Evolutionary conservation across 306 rosid genomes (phyloP), one percentile per base, ranked within the genome.

Genomic region (Inga oerstediana): DNA sequence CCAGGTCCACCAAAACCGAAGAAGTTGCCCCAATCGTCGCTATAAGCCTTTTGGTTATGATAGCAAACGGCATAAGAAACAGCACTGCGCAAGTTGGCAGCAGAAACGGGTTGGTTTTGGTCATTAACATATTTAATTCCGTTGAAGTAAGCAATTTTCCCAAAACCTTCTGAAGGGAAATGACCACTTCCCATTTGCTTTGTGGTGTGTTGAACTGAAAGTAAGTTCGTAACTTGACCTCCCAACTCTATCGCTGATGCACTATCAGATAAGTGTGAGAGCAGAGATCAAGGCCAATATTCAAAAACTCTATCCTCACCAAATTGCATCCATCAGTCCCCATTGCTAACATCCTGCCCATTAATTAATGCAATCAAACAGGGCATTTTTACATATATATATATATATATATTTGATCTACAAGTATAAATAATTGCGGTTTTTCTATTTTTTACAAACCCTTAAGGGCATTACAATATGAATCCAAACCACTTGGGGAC

Each of bases 151-250:
- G 75, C 46, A 16, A 79, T 80, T n/a, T 73, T 83, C 19, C 71
- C 80, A 39, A 45, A 73, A 34, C 86, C 83, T 72, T 83, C 80
- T n/a, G 10, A 46, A 20, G 86, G 59, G 52, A 78, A 83, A 78
- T 78, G 86, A 2, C 86, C 83, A 65, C 86, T 83, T 35, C 86
- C 86, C 86, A 83, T 83, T 51, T 83, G 80, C 0, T 80, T 83
- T 16, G 75, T 16, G 15, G 80, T 83, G 71, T 78, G 86, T 24
- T 70, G 66, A n/a, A 7, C 65, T 11, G 76, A n/a, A 3, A 12
- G 0, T 62, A 46, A 11, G 41, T 83, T 78, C 16, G 79, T 70
- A 8, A 83, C 79, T 44, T 78, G 83, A 17, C 86, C 83, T 79
- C 83, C 80, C 72, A 49, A 83, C 22, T 83, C 48, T 49, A 72